Base-by-base conservation (phyloP, 768 basidiomycete genomes). In the Russula virescens region DNA sequence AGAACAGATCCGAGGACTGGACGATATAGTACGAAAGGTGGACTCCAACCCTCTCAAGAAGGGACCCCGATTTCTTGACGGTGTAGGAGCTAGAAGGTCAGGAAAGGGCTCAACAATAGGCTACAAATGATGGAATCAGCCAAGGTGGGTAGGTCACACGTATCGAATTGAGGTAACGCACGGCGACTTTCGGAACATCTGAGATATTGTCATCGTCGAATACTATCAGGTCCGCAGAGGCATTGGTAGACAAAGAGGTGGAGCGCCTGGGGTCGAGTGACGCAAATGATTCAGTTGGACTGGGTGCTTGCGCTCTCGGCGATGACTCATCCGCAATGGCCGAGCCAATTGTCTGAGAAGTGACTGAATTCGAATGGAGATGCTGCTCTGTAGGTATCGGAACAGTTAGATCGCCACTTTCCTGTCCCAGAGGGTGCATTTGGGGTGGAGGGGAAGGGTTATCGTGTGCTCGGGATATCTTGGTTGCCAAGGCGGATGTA, bases 371-470 rank as follows among this genome's bases (percentile, higher is more conserved):
- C 13, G 64, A 23, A 28, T 5, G 23, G 18, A 5, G 43, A 10
- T 21, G 35, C n/a, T 23, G 38, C 1, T 48, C 57, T 40, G 57
- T 21, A 40, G 11, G 26, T 16, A 49, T 38, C 13, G 51, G 55
- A 28, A 34, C 18, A 10, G 26, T 31, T 42, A 21, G 50, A 50
- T 55, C 35, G 21, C 38, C 46, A 28, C 26, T 58, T n/a, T 16
- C 28, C 23, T 25, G 38, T 61, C 63, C 66, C 60, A 61, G 68
- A 25, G 67, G 65, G 3, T 63, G 67, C 53, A 55, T 66, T 48
- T 54, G 66, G 50, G 83, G 83, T 5, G 83, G 83, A 19, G 89
- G 88, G 19, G 89, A 91, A 19, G 89, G 89, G 68, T 91, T 91
- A 68, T 83, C 84, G 61, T 83, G 81, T 55, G 89, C 89, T 54